Conservation (phyloP, 2,329 filamentous ascomycete genomes). For the Parastagonospora avenae region DNA sequence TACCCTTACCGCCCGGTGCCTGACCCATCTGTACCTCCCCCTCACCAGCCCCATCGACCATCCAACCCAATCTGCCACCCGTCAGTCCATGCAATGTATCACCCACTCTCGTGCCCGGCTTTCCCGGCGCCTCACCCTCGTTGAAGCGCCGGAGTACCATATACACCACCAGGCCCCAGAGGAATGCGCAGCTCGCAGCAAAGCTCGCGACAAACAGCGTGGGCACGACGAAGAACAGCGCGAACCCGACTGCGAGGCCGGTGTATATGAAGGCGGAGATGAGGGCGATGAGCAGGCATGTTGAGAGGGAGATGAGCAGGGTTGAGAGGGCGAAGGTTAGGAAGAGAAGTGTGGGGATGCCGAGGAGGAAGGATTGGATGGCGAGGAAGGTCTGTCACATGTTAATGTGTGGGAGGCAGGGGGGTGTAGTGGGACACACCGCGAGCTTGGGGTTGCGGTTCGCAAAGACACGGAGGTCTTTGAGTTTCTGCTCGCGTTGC, state of each 20-base stretch:
- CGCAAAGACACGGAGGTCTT: conserved; percentile 62
- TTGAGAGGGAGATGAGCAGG: conserved; percentile 65
- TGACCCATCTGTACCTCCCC: neutral
- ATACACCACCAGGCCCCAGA: conserved; percentile 63
- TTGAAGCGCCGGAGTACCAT: conserved; percentile 45
- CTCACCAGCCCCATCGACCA: conserved; percentile 9
- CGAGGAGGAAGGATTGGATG: conserved; percentile 67
- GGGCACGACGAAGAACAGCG: conserved; percentile 70
- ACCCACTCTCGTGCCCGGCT: conserved; percentile 22
- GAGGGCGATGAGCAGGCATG: conserved; percentile 60
- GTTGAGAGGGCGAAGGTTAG: conserved; percentile 67
- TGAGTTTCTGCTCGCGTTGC: conserved; percentile 63
- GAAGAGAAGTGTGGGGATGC: conserved; percentile 73
- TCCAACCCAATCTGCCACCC: conserved; percentile 19
- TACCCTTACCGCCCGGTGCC: neutral
- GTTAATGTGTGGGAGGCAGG: conserved; percentile 1
- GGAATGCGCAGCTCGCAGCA: conserved; percentile 68
- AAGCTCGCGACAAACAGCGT: conserved; percentile 69
- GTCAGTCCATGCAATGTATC: conserved; percentile 24
- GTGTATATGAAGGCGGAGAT: conserved; percentile 64
- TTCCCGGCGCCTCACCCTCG: conserved; percentile 26
- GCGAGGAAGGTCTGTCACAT: conserved; percentile 67
- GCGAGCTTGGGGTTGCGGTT: conserved; percentile 70
- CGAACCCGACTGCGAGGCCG: conserved; percentile 70
- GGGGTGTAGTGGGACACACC: conserved; percentile 52